Percentiles rank a stretch among this genome's conserved stretches.
These are phyloP conservation scores for Themeda triandra DNA, from an alignment of 176 grass and related monocot genomes.

Conservation along the genomic window DNA sequence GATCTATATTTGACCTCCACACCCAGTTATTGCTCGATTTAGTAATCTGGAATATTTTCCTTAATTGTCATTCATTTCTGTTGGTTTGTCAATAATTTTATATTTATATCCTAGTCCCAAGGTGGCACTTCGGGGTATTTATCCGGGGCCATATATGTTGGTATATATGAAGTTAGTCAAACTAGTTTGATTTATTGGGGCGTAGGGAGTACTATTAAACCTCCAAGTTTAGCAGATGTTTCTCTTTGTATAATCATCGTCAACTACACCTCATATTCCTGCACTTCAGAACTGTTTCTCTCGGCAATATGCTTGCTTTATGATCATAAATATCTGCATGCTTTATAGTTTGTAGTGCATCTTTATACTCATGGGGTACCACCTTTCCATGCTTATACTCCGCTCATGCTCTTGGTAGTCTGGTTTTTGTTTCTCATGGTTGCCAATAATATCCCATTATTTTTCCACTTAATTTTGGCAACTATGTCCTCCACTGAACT, in stretches of 20 bases:
- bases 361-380: background rate
- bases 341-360: background rate
- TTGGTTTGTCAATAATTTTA: background rate
- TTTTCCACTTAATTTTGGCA: slow-evolving; percentile 17
- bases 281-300: background rate
- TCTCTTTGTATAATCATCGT: background rate
- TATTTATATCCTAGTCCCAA: background rate
- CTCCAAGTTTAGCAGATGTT: background rate
- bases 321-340: background rate
- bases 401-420: background rate
- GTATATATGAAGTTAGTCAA: background rate
- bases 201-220: background rate
- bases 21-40: background rate
- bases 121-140: background rate
- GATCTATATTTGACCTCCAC: background rate
- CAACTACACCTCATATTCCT: background rate
- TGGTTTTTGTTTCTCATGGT: background rate
- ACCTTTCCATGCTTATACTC: background rate
- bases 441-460: background rate
- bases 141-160: background rate
- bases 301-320: background rate
- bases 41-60: background rate
- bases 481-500: background rate
- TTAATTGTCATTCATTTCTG: background rate
- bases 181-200: background rate